Evolutionary conservation across 2,329 filamentous ascomycete species (phyloP).

Genomic region (Colletotrichum theobromicola): DNA sequence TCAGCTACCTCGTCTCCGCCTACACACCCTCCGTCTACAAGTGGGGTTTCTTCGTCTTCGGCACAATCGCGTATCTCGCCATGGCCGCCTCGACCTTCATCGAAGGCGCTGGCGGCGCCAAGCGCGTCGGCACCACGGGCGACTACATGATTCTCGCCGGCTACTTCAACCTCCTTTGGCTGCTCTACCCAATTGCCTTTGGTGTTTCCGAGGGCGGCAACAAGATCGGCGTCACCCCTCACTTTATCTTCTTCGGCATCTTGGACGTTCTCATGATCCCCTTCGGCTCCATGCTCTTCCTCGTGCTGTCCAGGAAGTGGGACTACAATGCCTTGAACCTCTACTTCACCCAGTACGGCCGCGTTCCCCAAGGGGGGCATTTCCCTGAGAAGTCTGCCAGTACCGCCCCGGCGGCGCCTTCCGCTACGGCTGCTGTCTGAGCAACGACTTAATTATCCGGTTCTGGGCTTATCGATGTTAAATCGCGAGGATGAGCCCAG

Average conservation of each 20-base stretch:
- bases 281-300: constrained; percentile 44
- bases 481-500: background rate
- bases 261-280: constrained; percentile 56
- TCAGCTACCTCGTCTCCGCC: constrained; percentile 54
- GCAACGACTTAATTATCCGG: too few relatives aligned
- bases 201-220: constrained; percentile 59
- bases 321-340: constrained; percentile 57
- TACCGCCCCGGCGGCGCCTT: constrained; percentile 26
- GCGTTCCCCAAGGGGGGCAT: constrained; percentile 46
- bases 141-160: constrained; percentile 51
- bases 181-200: constrained; percentile 60
- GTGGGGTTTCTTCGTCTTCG: constrained; percentile 63
- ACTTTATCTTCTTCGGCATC: constrained; percentile 58
- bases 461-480: background rate
- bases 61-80: constrained; percentile 50
- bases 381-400: constrained; percentile 50
- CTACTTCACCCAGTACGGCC: constrained; percentile 60
- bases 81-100: constrained; percentile 50
- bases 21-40: constrained; percentile 56
- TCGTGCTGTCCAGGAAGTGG: constrained; percentile 52
- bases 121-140: constrained; percentile 43
- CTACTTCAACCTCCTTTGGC: constrained; percentile 57
- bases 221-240: constrained; percentile 48
- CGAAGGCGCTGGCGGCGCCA: constrained; percentile 41
- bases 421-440: constrained; percentile 15